These are phyloP conservation scores for Pluteus cervinus DNA, from an alignment of 768 basidiomycete genomes.

Conservation along the genomic window DNA sequence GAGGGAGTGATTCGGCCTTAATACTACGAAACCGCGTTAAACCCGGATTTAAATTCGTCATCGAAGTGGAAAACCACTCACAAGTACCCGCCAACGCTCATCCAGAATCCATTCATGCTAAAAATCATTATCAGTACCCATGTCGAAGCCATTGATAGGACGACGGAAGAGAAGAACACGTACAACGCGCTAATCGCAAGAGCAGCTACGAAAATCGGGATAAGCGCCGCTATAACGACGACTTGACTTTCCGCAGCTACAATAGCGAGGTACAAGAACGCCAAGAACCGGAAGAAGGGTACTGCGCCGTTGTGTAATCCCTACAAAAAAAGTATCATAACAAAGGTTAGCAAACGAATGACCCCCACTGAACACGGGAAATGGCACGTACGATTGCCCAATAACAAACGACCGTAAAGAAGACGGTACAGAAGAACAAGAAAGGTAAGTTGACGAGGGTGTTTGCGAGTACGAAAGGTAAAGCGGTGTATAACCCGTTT, in stretches of 20 bases:
- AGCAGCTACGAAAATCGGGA: constrained; percentile 57
- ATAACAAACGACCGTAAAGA: constrained; percentile 46
- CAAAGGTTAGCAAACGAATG: neutral
- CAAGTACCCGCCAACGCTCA: constrained; percentile 48
- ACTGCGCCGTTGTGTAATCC: constrained; percentile 43
- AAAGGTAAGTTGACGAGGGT: constrained; percentile 49
- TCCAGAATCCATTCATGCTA: constrained; percentile 50
- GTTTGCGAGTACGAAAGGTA: constrained; percentile 49
- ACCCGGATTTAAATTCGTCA: neutral
- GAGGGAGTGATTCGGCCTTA: constrained; percentile 43
- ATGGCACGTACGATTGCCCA: constrained; percentile 38
- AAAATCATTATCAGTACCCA: neutral
- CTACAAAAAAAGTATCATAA: constrained; percentile 12
- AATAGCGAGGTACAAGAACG: constrained; percentile 47
- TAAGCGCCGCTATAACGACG: constrained; percentile 38
- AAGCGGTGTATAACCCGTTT: constrained; percentile 52
- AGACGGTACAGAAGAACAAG: constrained; percentile 40
- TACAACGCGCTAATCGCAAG: constrained; percentile 47
- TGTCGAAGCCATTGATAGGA: neutral
- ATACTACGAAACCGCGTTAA: constrained; percentile 31
- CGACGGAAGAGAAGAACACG: constrained; percentile 5
- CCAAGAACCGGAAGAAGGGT: constrained; percentile 50
- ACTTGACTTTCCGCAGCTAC: constrained; percentile 48
- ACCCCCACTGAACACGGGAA: neutral
- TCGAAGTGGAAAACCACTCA: constrained; percentile 12